Conservation (phyloP, 495 filamentous ascomycete species). For the Xylaria longipes region DNA sequence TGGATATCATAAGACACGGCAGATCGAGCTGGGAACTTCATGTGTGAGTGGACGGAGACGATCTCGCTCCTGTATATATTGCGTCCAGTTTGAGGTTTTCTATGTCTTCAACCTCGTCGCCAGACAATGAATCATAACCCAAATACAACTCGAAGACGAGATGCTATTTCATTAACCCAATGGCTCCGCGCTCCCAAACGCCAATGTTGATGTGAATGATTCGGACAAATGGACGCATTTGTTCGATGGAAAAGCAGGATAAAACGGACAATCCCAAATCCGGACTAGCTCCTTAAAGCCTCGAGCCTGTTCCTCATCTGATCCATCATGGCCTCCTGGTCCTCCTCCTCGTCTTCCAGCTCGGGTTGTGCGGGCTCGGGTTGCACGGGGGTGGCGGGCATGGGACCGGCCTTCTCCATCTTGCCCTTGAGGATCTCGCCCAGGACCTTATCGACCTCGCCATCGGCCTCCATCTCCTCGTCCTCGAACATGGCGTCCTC, state of each 20-base stretch:
- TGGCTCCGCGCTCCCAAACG: constrained; percentile 36
- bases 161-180: constrained; percentile 28
- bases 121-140: constrained; percentile 14
- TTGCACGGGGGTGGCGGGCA: constrained; percentile 61
- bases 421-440: constrained; percentile 84
- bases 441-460: constrained; percentile 90
- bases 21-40: not conserved
- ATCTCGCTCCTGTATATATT: constrained; percentile 32
- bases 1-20: not conserved
- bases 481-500: constrained; percentile 69
- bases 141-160: constrained; percentile 20
- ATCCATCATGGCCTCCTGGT: constrained; percentile 83
- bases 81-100: constrained; percentile 13
- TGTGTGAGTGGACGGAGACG: not conserved
- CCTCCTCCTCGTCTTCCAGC: constrained; percentile 77
- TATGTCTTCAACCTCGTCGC: not conserved
- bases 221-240: constrained; percentile 19
- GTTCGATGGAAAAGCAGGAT: not conserved
- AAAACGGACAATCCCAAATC: not conserved
- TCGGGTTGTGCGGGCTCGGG: constrained; percentile 56
- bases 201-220: constrained; percentile 29
- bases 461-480: constrained; percentile 87
- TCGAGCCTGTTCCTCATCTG: constrained; percentile 93
- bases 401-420: constrained; percentile 69
- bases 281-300: constrained; percentile 79